Base-by-base conservation (phyloP, 2,329 filamentous ascomycete genomes). In the Nannizziopsis arthrosporioides region DNA sequence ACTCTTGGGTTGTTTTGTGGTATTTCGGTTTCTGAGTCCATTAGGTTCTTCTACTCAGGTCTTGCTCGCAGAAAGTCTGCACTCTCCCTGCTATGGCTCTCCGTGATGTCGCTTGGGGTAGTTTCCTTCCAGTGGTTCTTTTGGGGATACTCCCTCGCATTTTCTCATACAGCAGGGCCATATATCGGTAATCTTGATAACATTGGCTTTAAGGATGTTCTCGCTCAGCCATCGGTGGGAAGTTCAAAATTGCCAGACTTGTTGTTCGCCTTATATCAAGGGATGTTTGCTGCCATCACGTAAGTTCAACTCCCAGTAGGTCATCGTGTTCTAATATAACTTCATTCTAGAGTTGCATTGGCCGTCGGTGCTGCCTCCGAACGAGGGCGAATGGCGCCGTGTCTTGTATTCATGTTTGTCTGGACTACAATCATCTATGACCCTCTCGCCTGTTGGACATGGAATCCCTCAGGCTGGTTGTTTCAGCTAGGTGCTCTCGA, bases 61-160 rank as follows among this genome's bases (percentile, higher is more conserved):
- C 81, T 94, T 12, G 86, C 88, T 12, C 81, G 87, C 49, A 80
- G 88, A 65, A 94, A 94, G 72, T 93, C 86, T 0, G 88, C 88
- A 3, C 74, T 94, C 47, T 85, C 86, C 14, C 75, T 94, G 53
- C 83, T 94, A 65, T 89, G 85, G 76, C 75, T 94, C 3, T 85
- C 85, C 11, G 77, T 94, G 70, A 82, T 94, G 71, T 82, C 85
- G 12, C 78, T 83, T 3, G 84, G 79, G 9, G 79, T 93, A 55
- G 79, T 88, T 52, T 82, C 80, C 43, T 93, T 94, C 68, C 86
- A 94, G 63, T 94, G 88, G 87, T 94, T 93, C 73, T 90, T 94
- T 73, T 82, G 73, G 76, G 80, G 80, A 2, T 82, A 81, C 63
- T 75, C 73, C 0, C 65, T 83, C 6, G 73, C 78, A 18, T 82